Evolutionary conservation across 768 basidiomycete species (phyloP).

Genomic region (Lentinula sp.): DNA sequence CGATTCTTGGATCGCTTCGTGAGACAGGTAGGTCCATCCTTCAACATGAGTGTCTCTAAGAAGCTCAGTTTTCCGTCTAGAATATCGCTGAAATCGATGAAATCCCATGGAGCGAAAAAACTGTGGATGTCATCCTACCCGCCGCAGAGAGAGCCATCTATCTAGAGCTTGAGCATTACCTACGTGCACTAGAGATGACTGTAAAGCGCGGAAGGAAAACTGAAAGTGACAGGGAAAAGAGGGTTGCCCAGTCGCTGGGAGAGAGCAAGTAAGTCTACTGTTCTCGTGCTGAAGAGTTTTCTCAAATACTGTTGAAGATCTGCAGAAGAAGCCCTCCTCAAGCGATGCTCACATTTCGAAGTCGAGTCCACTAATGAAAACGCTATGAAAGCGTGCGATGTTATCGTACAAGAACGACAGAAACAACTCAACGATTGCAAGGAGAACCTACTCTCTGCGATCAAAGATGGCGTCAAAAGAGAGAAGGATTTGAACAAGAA

Average conservation of each 20-base stretch:
- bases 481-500: constrained; percentile 41
- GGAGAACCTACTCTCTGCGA: constrained; percentile 58
- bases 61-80: constrained; percentile 27
- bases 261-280: constrained; percentile 68
- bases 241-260: constrained; percentile 82
- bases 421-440: constrained; percentile 78
- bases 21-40: constrained; percentile 57
- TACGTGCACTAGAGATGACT: constrained; percentile 88
- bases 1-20: constrained; percentile 76
- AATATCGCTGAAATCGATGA: constrained; percentile 97
- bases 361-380: constrained; percentile 68
- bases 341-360: constrained; percentile 94
- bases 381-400: constrained; percentile 89
- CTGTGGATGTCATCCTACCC: constrained; percentile 67
- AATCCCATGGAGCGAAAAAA: constrained; percentile 70
- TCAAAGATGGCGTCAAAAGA: constrained; percentile 59
- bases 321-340: constrained; percentile 88
- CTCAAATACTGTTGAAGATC: constrained; percentile 38
- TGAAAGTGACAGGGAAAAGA: constrained; percentile 84
- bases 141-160: constrained; percentile 95
- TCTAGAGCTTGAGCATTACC: constrained; percentile 88
- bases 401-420: constrained; percentile 79
- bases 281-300: not conserved
- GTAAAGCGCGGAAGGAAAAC: constrained; percentile 54
- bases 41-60: constrained; percentile 6